Base-by-base conservation (phyloP, 2,329 filamentous ascomycete genomes). In the Fusarium tricinctum region DNA sequence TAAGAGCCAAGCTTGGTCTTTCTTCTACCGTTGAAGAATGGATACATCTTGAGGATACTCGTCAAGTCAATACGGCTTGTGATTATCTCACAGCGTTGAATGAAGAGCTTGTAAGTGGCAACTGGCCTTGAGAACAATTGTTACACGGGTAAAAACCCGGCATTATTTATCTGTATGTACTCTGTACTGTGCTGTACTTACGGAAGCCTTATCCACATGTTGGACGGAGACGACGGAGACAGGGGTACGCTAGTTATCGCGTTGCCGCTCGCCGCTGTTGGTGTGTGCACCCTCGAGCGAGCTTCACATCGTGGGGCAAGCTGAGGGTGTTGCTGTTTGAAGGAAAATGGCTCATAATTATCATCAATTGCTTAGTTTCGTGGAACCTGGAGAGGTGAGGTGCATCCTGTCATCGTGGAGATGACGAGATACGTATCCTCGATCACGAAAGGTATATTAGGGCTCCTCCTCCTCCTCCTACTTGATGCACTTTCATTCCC, bases 281-380 rank as follows among this genome's bases (percentile, higher is more conserved):
- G 60, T 66, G 58, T 47, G 58, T 65, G 54, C 59, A 63, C 58
- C 58, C 54, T 63, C 30, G 26, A 40, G 68, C 38, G 64, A 51
- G 50, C 60, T 74, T 70, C 63, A 72, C 57, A 74, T 74, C 72
- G 70, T 74, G 72, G 72, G 72, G 70, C 70, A 51, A 63, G 68
- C 70, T 70, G 72, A 71, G 49, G 60, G 61, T 67, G 66, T 63
- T 54, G 68, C n/a, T 52, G 50, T 23, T 19, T 33, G 30, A 15
- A 33, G 14, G 30, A 38, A 38, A 38, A 38, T 48, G 35, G 45
- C 26, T n/a, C 47, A 23, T 53, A 20, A 40, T 26, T 23, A 33
- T 32, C 70, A 72, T 74, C 72, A 74, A 67, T 73, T 63, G 48
- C 68, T 68, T 73, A 72, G 63, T 63, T 62, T 72, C 72, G 64